Evolutionary conservation across 2,329 filamentous ascomycete genomes (phyloP).

Genomic region (Beauveria asiatica): DNA sequence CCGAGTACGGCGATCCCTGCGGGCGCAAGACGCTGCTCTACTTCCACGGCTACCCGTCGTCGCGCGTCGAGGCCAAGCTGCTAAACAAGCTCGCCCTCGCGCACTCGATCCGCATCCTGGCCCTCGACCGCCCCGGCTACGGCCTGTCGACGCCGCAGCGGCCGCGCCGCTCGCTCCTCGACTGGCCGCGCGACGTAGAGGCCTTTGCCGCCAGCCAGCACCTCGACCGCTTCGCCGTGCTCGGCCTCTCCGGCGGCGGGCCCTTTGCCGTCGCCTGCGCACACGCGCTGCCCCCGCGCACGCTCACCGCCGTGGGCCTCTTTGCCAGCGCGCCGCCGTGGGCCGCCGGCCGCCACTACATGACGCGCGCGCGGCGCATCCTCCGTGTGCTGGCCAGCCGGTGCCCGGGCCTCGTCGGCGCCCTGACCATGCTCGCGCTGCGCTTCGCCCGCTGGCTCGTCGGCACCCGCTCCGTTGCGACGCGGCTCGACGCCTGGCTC

Average conservation of each 20-base stretch:
- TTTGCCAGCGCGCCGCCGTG: slow-evolving; percentile 28
- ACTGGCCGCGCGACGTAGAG: slow-evolving; percentile 27
- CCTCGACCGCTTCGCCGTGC: slow-evolving; percentile 22
- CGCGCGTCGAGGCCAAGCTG: slow-evolving; percentile 27
- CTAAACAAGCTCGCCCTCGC: slow-evolving; percentile 19
- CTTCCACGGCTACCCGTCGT: slow-evolving; percentile 35
- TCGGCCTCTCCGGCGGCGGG: slow-evolving; percentile 28
- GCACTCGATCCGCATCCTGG: slow-evolving; percentile 25
- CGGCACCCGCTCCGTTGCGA: slow-evolving; percentile 13
- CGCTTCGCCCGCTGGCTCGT: slow-evolving; percentile 16
- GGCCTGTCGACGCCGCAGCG: slow-evolving; percentile 29
- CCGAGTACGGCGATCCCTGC: slow-evolving; percentile 26
- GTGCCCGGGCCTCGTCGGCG: slow-evolving; percentile 18
- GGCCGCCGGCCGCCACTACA: slow-evolving; percentile 22
- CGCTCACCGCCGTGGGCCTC: slow-evolving; percentile 28
- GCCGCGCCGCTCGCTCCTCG: slow-evolving; percentile 21
- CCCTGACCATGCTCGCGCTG: slow-evolving; percentile 14
- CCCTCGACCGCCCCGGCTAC: slow-evolving; percentile 34
- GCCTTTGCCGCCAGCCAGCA: slow-evolving; percentile 20
- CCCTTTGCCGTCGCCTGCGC: slow-evolving; percentile 30
- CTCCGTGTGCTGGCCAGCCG: slow-evolving; percentile 14
- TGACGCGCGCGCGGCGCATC: slow-evolving; percentile 19
- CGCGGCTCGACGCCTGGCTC: slow-evolving; percentile 19
- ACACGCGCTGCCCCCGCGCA: slow-evolving; percentile 19
- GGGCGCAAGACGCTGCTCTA: slow-evolving; percentile 27